Conservation (phyloP, 148 eudicot genomes). For the Chenopodium berlandieri region DNA sequence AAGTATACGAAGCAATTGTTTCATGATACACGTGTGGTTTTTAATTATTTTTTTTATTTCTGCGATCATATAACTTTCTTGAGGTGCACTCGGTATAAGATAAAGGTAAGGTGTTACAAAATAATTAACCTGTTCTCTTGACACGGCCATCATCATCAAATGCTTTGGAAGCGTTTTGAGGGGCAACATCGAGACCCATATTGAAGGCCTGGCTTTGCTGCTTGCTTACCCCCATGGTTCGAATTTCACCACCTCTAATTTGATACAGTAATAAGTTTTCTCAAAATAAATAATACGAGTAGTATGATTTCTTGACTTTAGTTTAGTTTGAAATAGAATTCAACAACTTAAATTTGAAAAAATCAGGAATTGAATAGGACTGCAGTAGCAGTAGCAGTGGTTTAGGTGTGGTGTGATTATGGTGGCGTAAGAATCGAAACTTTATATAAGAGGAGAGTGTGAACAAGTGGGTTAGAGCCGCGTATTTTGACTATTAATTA, state of each 20-base stretch:
- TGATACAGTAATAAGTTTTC: not conserved
- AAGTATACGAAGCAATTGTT: no score
- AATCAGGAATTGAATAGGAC: no score
- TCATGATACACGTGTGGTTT: no score
- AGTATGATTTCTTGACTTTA: no score
- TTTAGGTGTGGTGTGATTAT: not conserved
- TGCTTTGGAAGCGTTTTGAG: slow-evolving; percentile 35
- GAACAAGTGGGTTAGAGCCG: not conserved
- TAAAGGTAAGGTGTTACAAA: not conserved
- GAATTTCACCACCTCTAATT: no score
- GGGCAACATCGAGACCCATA: slow-evolving; percentile 30
- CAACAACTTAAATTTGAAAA: no score
- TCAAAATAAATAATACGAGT: no score
- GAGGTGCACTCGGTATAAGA: no score
- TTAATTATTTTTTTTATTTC: no score
- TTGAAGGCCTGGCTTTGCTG: slow-evolving; percentile 36
- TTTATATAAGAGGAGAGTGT: not conserved
- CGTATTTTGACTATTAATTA: not conserved
- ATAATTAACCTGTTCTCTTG: slow-evolving; percentile 57
- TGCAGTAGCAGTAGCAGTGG: not conserved
- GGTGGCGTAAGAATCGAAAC: not conserved
- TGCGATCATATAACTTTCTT: no score
- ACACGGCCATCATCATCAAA: slow-evolving; percentile 64
- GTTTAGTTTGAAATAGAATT: no score
- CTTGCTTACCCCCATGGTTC: slow-evolving; percentile 1